phyloP scores from a whole-genome alignment of 306 rosid species.

The Fagus sylvatica region DNA sequence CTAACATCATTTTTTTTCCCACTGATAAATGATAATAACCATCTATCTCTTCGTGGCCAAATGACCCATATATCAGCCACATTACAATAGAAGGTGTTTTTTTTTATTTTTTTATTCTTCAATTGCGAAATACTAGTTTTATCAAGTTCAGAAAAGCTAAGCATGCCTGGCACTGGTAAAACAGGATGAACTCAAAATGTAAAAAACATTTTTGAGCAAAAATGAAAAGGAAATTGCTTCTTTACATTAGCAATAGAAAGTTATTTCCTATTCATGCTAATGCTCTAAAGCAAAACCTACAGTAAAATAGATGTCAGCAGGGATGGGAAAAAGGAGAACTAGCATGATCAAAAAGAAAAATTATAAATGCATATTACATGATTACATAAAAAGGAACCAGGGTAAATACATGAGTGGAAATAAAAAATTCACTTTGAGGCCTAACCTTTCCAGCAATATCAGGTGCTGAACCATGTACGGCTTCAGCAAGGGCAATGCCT shows the following conservation, averaged over 20 bases:
- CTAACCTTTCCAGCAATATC: constrained; percentile 99
- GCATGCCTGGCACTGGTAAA: neutral
- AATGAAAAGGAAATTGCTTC: neutral
- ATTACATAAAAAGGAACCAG: neutral
- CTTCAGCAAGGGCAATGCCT: constrained; percentile 99
- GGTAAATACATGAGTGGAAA: constrained; percentile 3
- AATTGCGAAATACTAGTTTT: neutral
- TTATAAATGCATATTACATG: neutral
- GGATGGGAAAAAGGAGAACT: neutral
- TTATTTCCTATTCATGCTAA: neutral
- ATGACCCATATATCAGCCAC: neutral
- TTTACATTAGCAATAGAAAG: neutral
- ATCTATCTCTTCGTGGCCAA: neutral
- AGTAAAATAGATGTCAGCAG: neutral
- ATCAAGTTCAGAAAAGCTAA: neutral
- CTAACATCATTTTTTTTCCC: neutral
- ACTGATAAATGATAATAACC: neutral
- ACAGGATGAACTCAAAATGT: neutral
- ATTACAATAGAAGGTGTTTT: neutral
- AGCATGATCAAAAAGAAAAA: constrained; percentile 1
- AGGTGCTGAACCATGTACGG: constrained; percentile 99
- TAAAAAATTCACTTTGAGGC: neutral
- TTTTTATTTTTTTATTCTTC: neutral
- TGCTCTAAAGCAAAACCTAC: neutral
- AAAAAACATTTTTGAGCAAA: neutral